phyloP scores from a whole-genome alignment of 768 basidiomycete genomes.

The Boletus sensibilis region DNA sequence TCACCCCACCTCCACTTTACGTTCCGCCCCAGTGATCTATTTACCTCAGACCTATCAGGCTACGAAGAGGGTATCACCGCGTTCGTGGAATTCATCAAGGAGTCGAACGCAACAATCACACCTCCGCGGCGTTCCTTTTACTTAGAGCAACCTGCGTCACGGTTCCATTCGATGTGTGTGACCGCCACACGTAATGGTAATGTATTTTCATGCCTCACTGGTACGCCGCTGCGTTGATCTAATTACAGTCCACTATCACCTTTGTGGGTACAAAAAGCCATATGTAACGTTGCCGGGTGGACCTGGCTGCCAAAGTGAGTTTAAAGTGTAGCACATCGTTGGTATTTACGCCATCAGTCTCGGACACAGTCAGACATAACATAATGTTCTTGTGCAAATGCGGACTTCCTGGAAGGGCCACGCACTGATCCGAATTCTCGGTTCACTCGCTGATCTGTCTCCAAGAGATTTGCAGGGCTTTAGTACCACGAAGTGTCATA shows the following conservation, averaged over 20 bases:
- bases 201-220: background rate
- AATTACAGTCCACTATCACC: background rate
- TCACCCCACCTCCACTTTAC: background rate
- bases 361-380: background rate
- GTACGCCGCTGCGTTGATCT: background rate
- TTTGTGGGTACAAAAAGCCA: background rate
- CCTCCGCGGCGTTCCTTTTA: background rate
- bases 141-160: background rate
- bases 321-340: background rate
- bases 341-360: background rate
- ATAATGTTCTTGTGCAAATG: background rate
- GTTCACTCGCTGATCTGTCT: background rate
- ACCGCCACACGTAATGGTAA: background rate
- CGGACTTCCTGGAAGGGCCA: background rate
- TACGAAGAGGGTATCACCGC: background rate
- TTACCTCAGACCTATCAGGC: background rate
- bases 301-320: background rate
- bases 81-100: background rate
- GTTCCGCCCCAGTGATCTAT: background rate
- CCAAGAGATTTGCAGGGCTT: background rate
- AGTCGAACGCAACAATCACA: background rate
- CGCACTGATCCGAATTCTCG: background rate
- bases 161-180: background rate
- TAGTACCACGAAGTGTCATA: background rate
- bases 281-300: background rate